These are phyloP conservation scores for Chenopodium formosanum DNA, from an alignment of 148 eudicot genomes.

Conservation along the genomic window DNA sequence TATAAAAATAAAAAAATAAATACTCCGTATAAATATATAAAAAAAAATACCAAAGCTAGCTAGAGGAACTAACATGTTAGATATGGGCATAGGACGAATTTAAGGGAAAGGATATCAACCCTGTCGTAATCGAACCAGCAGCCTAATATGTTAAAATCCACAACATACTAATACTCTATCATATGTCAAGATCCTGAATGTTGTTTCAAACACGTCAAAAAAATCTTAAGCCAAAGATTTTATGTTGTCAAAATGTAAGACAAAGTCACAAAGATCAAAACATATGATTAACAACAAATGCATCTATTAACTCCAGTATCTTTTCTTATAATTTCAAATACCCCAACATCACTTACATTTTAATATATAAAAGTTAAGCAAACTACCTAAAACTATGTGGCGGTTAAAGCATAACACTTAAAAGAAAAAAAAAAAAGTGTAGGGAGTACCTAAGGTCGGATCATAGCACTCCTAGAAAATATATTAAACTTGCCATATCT, in stretches of 20 bases:
- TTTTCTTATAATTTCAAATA: no score
- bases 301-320: not conserved
- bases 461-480: not conserved
- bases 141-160: conserved; percentile 35
- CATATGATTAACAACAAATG: not conserved
- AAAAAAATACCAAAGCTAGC: not conserved
- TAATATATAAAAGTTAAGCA: no score
- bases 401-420: no score
- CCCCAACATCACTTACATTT: no score
- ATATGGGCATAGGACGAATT: not conserved
- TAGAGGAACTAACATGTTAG: not conserved
- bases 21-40: no score
- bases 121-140: conserved; percentile 29
- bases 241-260: not conserved
- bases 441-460: not conserved
- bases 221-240: no score
- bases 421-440: no score
- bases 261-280: not conserved
- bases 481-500: not conserved
- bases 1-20: no score
- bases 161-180: not conserved
- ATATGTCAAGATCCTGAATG: not conserved
- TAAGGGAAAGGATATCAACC: conserved; percentile 8
- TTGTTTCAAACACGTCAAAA: not conserved
- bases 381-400: no score